These are phyloP conservation scores for Prunus kanzakura DNA, from an alignment of 306 rosid genomes.

Conservation along the genomic window DNA sequence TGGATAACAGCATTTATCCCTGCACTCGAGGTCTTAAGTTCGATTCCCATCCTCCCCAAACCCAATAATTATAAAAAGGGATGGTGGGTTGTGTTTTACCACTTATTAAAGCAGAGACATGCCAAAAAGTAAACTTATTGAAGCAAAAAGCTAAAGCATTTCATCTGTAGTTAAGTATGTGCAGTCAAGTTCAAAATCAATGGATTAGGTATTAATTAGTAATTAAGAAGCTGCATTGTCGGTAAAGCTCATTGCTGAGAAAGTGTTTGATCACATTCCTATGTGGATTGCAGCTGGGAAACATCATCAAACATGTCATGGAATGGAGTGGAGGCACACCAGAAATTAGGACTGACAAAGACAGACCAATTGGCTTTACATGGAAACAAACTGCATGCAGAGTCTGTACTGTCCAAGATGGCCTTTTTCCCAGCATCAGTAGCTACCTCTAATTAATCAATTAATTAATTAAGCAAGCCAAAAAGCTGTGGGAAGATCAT, in stretches of 20 bases:
- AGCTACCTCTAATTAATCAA: constrained; percentile 4
- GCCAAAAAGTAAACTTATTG: too few relatives aligned
- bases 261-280: constrained; percentile 3
- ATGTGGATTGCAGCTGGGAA: constrained; percentile 37
- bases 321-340: constrained; percentile 42
- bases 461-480: neutral
- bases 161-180: neutral
- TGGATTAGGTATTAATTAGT: neutral
- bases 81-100: constrained; percentile 1
- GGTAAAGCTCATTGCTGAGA: constrained; percentile 21
- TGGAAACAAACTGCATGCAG: constrained; percentile 17
- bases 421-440: neutral
- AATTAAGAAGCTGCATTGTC: neutral
- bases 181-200: neutral
- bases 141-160: neutral
- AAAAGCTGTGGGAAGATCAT: neutral
- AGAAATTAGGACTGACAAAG: constrained; percentile 24
- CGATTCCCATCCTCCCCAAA: too few relatives aligned
- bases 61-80: neutral
- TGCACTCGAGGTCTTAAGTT: too few relatives aligned
- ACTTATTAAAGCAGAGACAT: neutral
- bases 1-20: too few relatives aligned
- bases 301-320: neutral
- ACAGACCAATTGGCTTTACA: constrained; percentile 10
- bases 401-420: constrained; percentile 14